A percentile compares a stretch with the other conserved stretches of the same genome.
phyloP scores from a whole-genome alignment of 2,329 filamentous ascomycete species.

The Colletotrichum kahawae region DNA sequence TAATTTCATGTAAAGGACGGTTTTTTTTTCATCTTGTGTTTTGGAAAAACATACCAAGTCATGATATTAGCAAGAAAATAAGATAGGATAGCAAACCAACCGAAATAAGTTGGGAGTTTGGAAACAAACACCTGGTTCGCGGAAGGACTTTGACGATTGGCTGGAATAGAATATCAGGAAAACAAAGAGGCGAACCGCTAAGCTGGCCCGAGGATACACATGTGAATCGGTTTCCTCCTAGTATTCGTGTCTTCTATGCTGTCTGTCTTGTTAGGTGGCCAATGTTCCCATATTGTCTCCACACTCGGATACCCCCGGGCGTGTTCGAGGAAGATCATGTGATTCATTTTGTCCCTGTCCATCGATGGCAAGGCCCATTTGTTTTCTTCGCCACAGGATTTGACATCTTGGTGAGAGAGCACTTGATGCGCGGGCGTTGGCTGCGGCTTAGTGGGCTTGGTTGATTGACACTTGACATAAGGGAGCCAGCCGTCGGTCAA shows the following conservation, averaged over 20 bases:
- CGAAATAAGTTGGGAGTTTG: not conserved
- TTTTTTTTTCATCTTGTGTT: constrained; percentile 11
- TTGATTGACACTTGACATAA: not conserved
- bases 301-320: not conserved
- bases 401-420: not conserved
- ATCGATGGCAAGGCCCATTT: not conserved
- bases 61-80: not conserved
- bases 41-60: not conserved
- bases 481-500: not conserved
- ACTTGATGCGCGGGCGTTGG: not conserved
- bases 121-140: not conserved
- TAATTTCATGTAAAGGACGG: not conserved
- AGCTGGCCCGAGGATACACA: not conserved
- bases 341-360: not conserved
- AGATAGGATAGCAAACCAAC: not conserved
- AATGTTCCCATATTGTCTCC: not conserved
- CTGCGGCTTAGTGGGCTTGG: not conserved
- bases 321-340: not conserved
- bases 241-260: no score
- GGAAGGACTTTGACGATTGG: not conserved
- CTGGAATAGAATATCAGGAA: not conserved
- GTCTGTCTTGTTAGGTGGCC: not conserved
- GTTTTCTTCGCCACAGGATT: not conserved
- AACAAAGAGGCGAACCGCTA: not conserved
- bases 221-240: not conserved